Base-by-base conservation (phyloP, 116 monocot genomes). In the Papilionanthe hybrid region DNA sequence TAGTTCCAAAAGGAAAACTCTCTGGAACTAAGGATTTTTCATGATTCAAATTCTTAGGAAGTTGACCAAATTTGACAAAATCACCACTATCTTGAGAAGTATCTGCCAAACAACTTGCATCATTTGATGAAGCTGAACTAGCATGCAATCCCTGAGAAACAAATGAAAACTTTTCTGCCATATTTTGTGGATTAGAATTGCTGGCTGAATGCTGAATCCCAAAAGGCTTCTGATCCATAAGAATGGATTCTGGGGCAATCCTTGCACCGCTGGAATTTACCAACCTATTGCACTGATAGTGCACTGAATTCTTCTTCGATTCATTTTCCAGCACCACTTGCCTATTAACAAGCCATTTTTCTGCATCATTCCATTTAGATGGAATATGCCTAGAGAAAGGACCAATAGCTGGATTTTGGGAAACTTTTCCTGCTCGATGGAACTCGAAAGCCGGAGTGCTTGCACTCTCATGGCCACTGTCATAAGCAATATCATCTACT, bases 341-440 rank as follows among this genome's bases (percentile, higher is more conserved):
- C 28, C 89, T 77, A 45, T 81, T 85, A 0, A 86, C 55, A 20
- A 98, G 83, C 98, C 94, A 94, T 81, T 94, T 93, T 83, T 98
- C 94, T 0, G 91, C 98, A 83, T 94, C 98, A 67, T 94, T 92
- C 98, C 98, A 98, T 78, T 98, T 98, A 0, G 98, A 98, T 13
- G 94, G 94, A 41, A 94, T 28, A 30, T 90, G 88, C 79, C 91
- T 86, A 5, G 67, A 82, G 72, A 92, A 89, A 30, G 82, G 81
- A 19, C 81, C 83, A 42, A 29, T 60, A 10, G 19, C 69, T 18
- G 79, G 68, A 45, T 79, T 73, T 53, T 78, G 81, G 4, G 69
- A 47, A 9, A 49, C 5, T 25, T 82, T 86, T 25, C 87, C 88
- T 37, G 81, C 94, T 56, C 60, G 77, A 22, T 84, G 86, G 67